Evolutionary conservation across 495 filamentous ascomycete genomes (phyloP).

Genomic region (Bathelium albidoporum): DNA sequence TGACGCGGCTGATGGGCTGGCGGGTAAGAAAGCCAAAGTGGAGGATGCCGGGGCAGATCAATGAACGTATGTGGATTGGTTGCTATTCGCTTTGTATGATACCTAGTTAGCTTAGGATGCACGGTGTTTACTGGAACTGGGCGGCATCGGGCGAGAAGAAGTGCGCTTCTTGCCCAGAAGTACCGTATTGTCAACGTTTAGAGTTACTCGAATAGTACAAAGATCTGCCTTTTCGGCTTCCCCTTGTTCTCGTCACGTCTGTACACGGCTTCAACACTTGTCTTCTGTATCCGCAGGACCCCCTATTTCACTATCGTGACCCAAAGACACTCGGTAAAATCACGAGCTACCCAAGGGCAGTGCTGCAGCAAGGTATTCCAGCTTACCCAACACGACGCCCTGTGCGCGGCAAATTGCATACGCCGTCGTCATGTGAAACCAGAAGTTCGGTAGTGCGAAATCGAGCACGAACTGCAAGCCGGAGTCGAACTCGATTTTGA

Average conservation of each 20-base stretch:
- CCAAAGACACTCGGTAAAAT: too few relatives aligned
- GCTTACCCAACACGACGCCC: slow-evolving; percentile 11
- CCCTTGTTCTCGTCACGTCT: too few relatives aligned
- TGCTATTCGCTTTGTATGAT: not conserved
- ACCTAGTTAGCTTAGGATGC: not conserved
- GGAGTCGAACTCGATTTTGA: not conserved
- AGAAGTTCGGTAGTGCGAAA: slow-evolving; percentile 17
- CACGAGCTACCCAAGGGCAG: too few relatives aligned
- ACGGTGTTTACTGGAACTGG: not conserved
- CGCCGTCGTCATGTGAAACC: slow-evolving; percentile 12
- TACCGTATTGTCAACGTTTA: not conserved
- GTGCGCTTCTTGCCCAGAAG: not conserved
- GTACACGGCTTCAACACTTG: too few relatives aligned
- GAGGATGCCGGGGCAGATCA: slow-evolving; percentile 14
- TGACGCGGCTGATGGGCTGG: slow-evolving; percentile 7
- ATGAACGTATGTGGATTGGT: not conserved
- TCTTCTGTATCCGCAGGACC: too few relatives aligned
- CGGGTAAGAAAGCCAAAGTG: slow-evolving; percentile 30
- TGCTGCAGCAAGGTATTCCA: not conserved
- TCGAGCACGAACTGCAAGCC: slow-evolving; percentile 6
- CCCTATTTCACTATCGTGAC: too few relatives aligned
- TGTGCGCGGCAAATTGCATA: slow-evolving; percentile 9
- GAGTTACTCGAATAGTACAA: too few relatives aligned
- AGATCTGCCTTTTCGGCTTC: too few relatives aligned
- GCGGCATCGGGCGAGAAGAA: too few relatives aligned